Base-by-base conservation (phyloP, 805 yeast species). In the Candida glaebosa region DNA sequence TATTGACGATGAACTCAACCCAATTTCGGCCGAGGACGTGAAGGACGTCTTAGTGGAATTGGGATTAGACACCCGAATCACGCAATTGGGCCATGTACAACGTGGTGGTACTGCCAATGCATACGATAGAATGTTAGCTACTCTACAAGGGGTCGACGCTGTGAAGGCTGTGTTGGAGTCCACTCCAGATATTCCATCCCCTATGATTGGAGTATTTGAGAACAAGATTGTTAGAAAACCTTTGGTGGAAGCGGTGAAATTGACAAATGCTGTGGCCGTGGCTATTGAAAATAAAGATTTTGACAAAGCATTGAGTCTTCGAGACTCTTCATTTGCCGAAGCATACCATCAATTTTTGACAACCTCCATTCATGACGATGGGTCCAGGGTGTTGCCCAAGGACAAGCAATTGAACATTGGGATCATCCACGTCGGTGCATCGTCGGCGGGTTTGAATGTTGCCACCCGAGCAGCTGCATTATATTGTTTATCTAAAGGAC, bases 51-150 rank as follows among this genome's bases (percentile, higher is more conserved):
- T 85, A 45, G 86, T 80, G 15, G 77, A 73, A 48, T 63, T 84
- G 44, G 88, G 88, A 8, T 65, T 85, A 39, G 95, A 85, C 57
- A 84, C 91, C 4, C 73, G 95, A 65, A 74, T 83, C 52, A 84
- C 91, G 38, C 82, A 84, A 3, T 66, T 84, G 52, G 91, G 91
- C 18, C 91, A 84, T 51, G 90, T 84, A 33, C 91, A 84, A 66
- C 73, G 91, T 67, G 91, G 91, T 66, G 91, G 91, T 56, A 73
- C 84, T 17, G 88, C 91, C 1, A 87, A 81, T 37, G 87, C 89
- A 1, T 81, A 67, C 52, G 91, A 84, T 58, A 69, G 91, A 53
- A 61, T 79, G 54, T 62, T 84, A 47, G 89, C 89, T 26, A 84
- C 91, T 17, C 57, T 84, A 48, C 91, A 84, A 69, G 91, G 90